Conservation (phyloP, 768 basidiomycete species). For the Hypholoma sublateritium region DNA sequence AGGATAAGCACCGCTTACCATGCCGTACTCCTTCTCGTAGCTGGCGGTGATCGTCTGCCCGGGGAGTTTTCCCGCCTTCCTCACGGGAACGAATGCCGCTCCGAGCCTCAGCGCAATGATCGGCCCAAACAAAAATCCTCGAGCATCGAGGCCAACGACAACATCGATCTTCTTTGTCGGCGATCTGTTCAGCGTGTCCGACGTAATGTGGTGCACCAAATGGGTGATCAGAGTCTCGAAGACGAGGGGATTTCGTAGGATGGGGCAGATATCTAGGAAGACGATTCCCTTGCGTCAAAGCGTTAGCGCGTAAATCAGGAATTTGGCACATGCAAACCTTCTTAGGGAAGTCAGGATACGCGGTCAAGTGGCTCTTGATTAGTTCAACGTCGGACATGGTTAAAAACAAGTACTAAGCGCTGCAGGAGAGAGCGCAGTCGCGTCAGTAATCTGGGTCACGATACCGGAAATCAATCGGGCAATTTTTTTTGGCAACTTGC, state of each 20-base stretch:
- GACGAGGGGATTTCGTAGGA: constrained; percentile 80
- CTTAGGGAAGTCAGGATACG: constrained; percentile 84
- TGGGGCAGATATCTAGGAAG: constrained; percentile 94
- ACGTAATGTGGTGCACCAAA: constrained; percentile 81
- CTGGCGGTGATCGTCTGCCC: constrained; percentile 72
- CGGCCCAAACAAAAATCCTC: constrained; percentile 94
- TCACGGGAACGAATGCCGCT: constrained; percentile 93
- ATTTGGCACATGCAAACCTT: constrained; percentile 50
- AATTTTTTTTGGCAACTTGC: background rate
- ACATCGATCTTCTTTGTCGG: constrained; percentile 78
- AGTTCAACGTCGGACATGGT: constrained; percentile 76
- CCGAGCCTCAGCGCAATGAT: constrained; percentile 87
- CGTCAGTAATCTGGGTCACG: too few species aligned
- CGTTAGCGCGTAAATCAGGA: background rate
- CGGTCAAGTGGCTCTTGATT: constrained; percentile 58
- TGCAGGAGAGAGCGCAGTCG: background rate
- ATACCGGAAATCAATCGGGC: background rate
- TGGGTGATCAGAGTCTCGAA: constrained; percentile 93
- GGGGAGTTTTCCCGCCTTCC: constrained; percentile 94
- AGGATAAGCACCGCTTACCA: constrained; percentile 44
- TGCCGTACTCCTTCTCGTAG: constrained; percentile 93
- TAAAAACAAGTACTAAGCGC: constrained; percentile 8
- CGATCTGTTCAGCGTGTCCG: constrained; percentile 64
- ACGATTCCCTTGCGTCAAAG: constrained; percentile 65
- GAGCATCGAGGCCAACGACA: constrained; percentile 92